Evolutionary conservation across 257 asterid genomes (phyloP).

Genomic region (Henckelia pumila): DNA sequence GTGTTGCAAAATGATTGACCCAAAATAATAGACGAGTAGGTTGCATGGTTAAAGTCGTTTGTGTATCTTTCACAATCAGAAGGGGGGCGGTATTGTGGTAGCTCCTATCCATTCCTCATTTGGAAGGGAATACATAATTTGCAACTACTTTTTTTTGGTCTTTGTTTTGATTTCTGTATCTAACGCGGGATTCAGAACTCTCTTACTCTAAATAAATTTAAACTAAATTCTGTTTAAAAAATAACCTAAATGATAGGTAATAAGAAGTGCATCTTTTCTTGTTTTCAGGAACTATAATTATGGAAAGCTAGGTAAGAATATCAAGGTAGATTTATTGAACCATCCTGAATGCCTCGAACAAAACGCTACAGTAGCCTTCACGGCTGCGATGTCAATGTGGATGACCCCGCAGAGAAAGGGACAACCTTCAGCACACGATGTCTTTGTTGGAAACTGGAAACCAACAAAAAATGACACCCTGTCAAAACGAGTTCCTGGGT

Average conservation of each 20-base stretch:
- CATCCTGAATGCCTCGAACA: slow-evolving; percentile 93
- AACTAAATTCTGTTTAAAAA: not conserved
- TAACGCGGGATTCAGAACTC: not conserved
- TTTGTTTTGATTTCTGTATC: not conserved
- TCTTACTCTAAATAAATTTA: not conserved
- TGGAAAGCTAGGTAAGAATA: slow-evolving; percentile 58
- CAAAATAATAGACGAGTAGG: not conserved
- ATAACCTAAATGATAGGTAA: not conserved
- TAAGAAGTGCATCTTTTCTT: not conserved
- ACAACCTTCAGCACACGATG: slow-evolving; percentile 82
- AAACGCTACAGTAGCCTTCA: slow-evolving; percentile 91
- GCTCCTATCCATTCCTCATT: not conserved
- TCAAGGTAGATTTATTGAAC: slow-evolving; percentile 67
- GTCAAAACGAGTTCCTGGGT: slow-evolving; percentile 67
- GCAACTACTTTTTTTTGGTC: not conserved
- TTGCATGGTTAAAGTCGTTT: not conserved
- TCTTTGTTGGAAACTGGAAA: slow-evolving; percentile 74
- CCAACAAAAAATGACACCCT: slow-evolving; percentile 85
- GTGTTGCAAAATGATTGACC: not conserved
- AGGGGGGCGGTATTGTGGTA: not conserved
- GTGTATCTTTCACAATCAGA: not conserved
- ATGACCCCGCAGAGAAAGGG: slow-evolving; percentile 70
- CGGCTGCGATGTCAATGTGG: slow-evolving; percentile 82
- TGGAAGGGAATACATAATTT: not conserved
- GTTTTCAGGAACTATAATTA: slow-evolving; percentile 72